phyloP scores from a whole-genome alignment of 1,139 yeast genomes.

The Hansenula sp. region DNA sequence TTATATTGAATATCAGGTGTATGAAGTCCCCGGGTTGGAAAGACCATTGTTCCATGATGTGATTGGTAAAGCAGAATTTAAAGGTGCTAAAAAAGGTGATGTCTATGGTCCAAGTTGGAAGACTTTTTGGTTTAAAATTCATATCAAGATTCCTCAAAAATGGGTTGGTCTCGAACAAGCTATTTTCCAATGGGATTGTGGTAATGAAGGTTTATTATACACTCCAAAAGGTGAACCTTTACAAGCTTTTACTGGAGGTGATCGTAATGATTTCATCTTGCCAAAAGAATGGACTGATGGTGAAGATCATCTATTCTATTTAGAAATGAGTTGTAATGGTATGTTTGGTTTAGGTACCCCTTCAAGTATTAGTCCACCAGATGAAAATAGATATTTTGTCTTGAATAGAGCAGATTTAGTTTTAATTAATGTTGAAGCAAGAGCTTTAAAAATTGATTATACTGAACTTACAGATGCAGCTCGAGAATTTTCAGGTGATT shows the following conservation, averaged over 20 bases:
- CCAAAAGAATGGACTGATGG: constrained; percentile 44
- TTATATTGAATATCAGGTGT: constrained; percentile 28
- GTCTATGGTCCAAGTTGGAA: constrained; percentile 96
- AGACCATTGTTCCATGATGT: constrained; percentile 79
- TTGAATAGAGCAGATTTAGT: constrained; percentile 72
- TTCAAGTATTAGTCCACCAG: constrained; percentile 61
- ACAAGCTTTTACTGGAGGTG: constrained; percentile 88
- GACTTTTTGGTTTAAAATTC: constrained; percentile 86
- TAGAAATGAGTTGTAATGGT: constrained; percentile 91
- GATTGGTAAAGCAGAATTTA: constrained; percentile 37
- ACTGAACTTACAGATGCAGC: constrained; percentile 91
- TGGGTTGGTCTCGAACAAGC: constrained; percentile 54
- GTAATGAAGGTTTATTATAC: constrained; percentile 81
- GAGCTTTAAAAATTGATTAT: constrained; percentile 74
- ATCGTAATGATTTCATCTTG: constrained; percentile 67
- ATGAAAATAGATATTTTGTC: constrained; percentile 63
- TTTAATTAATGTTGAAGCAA: constrained; percentile 76
- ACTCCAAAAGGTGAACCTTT: constrained; percentile 59
- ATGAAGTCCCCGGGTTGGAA: constrained; percentile 27
- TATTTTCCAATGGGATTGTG: constrained; percentile 80
- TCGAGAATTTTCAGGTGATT: constrained; percentile 68
- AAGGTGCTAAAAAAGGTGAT: constrained; percentile 61
- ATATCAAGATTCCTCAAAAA: constrained; percentile 53
- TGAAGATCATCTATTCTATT: constrained; percentile 51
- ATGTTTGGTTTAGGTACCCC: constrained; percentile 83